Evolutionary conservation across 176 grass and related monocot genomes (phyloP), one percentile per base, ranked within the genome.

Genomic region (Oryza meridionalis): DNA sequence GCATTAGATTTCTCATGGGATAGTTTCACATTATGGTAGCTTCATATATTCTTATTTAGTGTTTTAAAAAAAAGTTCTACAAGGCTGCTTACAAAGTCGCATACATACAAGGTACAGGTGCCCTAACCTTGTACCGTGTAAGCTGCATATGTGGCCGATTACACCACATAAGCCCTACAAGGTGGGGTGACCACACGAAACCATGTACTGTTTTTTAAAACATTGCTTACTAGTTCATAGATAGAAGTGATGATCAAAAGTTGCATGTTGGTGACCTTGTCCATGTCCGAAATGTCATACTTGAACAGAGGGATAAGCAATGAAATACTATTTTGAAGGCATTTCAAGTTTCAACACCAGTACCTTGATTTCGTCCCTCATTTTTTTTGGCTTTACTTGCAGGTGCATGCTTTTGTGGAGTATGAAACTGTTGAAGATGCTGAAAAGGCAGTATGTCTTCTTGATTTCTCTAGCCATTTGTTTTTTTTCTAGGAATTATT

Each of bases 381-480:
- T 22, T 25, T 29, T 77, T 69, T 51, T 51, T 51, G 29, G 29
- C 53, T 69, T 31, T 82, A 33, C 40, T 51, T 89, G 69, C 79
- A 99, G 96, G 84, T 99, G 66, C 96, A 99, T 90, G 93, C 96
- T 63, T 99, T 99, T 86, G 93, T 99, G 77, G 96, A 94, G 86
- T 99, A 99, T 76, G 86, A 49, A 68, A 85, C 88, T 87, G 47
- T 94, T 79, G 96, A 99, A 80, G 93, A 92, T 84, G 96, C 96
- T 86, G 93, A 94, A 32, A 99, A 89, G 67, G 93, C 96, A 26
- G 96, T 99, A 87, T 87, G 93, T 77, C 80, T 61, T 77, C 65
- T 80, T 78, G 68, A 84, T 31, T 64, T 66, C 27, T 37, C 29
- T 83, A 74, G 77, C 78, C 27, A 26, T 51, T 51, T 51, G 15